Base-by-base conservation (phyloP, 805 yeast species). In the Teunomyces pallodes region DNA sequence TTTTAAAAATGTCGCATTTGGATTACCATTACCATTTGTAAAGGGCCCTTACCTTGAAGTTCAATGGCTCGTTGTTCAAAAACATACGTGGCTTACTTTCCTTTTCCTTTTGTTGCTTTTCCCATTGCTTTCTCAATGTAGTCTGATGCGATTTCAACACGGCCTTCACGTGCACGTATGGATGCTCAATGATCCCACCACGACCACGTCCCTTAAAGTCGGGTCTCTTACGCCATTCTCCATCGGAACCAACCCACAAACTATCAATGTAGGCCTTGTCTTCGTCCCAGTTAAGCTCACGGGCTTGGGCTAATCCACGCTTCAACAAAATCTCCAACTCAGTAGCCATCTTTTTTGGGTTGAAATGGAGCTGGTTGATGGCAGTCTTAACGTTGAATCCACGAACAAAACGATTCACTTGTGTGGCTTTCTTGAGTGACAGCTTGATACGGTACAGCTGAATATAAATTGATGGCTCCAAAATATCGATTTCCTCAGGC, bases 181-280 rank as follows among this genome's bases (percentile, higher is more conserved):
- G 82, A 60, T 88, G 94, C 29, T 76, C 78, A 44, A 87, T 78
- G 48, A 87, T 69, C 63, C 98, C 98, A 16, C 80, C 76, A 66
- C 96, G 82, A 54, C 97, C 97, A 72, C 98, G 83, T 54, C 94
- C 96, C 72, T 90, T 90, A 62, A 79, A 76, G 57, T 92, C 97
- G 8, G 83, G 67, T 64, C 94, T 79, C 65, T 81, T 84, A 27
- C 62, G 59, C 84, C 86, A 82, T 45, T 69, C 61, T 16, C 96
- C 96, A 66, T 92, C 98, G 48, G 90, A 83, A 36, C 97, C 97
- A 26, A 83, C 83, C 97, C 97, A 92, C 50, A 90, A 81, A 60
- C 87, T 87, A 39, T 84, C 81, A 48, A 92, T 79, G 58, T 85
- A 88, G 38, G 90, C 65, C 33, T 79, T 79, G 50, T 84, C 79